Percentiles rank a stretch among this genome's conserved stretches.
phyloP scores from a whole-genome alignment of 2,329 filamentous ascomycete genomes.

The Trichoderma lentiforme region DNA sequence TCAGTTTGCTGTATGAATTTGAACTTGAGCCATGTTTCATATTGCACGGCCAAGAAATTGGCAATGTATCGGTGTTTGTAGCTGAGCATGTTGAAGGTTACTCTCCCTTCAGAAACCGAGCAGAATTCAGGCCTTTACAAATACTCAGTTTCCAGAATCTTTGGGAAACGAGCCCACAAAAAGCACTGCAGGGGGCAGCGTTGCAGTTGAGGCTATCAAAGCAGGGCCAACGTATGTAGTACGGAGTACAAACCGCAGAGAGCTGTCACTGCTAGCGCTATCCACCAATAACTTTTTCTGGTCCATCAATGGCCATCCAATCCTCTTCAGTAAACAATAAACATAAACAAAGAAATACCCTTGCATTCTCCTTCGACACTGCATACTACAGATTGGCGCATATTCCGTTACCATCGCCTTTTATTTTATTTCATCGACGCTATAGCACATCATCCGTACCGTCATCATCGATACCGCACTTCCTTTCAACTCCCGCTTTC shows the following conservation, averaged over 20 bases:
- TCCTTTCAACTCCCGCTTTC: not conserved
- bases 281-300: not conserved
- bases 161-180: not conserved
- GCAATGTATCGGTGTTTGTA: not conserved
- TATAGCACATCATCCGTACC: not conserved
- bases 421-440: not conserved
- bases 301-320: not conserved
- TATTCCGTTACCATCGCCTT: not conserved
- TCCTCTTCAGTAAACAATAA: not conserved
- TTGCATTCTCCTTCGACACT: not conserved
- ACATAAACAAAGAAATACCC: not conserved
- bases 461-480: not conserved
- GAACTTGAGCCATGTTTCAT: not conserved
- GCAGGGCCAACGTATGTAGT: no score
- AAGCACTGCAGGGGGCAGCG: not conserved
- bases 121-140: not conserved
- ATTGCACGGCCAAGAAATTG: not conserved
- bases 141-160: not conserved
- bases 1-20: constrained; percentile 2
- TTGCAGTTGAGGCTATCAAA: not conserved
- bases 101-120: not conserved
- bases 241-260: not conserved
- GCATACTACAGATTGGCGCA: not conserved
- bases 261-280: not conserved
- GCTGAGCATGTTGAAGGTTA: not conserved